Evolutionary conservation across 805 yeast genomes (phyloP), one percentile per base, ranked within the genome.

Genomic region (Geotrichum ghanense): DNA sequence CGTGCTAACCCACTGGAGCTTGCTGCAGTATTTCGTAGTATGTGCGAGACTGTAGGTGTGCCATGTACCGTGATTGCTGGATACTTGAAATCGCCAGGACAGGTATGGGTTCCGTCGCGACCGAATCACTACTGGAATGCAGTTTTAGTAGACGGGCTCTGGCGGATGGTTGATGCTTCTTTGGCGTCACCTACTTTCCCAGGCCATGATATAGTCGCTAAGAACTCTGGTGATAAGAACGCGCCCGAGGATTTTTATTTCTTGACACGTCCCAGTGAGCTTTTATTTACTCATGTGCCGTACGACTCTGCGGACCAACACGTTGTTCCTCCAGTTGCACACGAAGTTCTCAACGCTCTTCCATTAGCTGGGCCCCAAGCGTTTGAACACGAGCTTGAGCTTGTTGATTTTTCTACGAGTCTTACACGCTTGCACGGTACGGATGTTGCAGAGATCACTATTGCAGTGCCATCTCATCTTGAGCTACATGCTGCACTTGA

Each of bases 71-170:
- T 87, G 1, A 78, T 92, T 1, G 67, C 79, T 22, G 98, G 98
- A 3, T 84, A 83, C 57, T 72, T 89, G 66, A 86, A 89, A 59
- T 75, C 79, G 22, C 95, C 95, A 6, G 79, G 79, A 51, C 79
- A 73, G 46, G 66, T 71, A 43, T 41, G 54, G 1, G 54, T 53
- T 9, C 62, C 62, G n/a, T 49, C 56, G 1, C 65, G 67, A n/a
- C 61, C 79, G 31, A 86, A 88, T 56, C 98, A 92, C 63, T 78
- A 84, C 47, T 92, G 98, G 98, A 72, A 87, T 47, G 78, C 95
- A 1, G 79, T 88, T 1, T 61, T 82, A 27, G 64, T 88, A 14
- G 81, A 85, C 50, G 79, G 80, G 35, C 83, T 83, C 59, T 88
- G 89, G 77, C 70, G 90, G 50, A 72, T 92, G 50, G 63, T 90